A percentile compares a stretch with the other conserved stretches of the same genome.
Evolutionary conservation across 441 rosid genomes (phyloP).

Genomic region (Raphanus hybrid): DNA sequence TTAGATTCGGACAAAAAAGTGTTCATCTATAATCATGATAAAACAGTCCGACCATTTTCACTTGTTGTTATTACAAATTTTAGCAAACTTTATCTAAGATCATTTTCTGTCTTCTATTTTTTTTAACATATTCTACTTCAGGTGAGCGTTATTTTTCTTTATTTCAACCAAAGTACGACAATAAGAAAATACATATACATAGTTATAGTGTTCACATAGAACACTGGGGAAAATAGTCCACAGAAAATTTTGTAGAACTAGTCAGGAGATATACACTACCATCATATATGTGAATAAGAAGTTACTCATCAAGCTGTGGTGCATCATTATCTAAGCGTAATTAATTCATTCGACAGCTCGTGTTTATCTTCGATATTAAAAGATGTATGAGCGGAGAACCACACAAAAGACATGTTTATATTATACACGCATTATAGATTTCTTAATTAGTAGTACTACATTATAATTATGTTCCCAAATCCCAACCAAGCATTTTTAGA

Average conservation of each 20-base stretch:
- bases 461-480: conserved; percentile 4
- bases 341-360: not conserved
- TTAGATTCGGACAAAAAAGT: conserved; percentile 47
- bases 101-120: conserved; percentile 22
- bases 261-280: not conserved
- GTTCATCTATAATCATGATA: conserved; percentile 45
- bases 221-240: not conserved
- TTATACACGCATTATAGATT: not conserved
- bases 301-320: not conserved
- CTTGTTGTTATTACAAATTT: conserved; percentile 38
- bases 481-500: conserved; percentile 23
- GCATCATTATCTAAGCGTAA: conserved; percentile 5
- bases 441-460: conserved; percentile 12
- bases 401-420: not conserved
- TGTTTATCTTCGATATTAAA: not conserved
- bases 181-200: not conserved
- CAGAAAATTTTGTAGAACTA: not conserved
- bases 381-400: conserved; percentile 3
- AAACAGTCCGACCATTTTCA: conserved; percentile 34
- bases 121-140: not conserved
- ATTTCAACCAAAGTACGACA: not conserved
- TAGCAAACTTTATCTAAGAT: conserved; percentile 37
- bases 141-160: not conserved
- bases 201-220: not conserved
- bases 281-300: not conserved